Evolutionary conservation across 1,139 yeast species (phyloP).

Genomic region (Saccharomyces pastorianus): DNA sequence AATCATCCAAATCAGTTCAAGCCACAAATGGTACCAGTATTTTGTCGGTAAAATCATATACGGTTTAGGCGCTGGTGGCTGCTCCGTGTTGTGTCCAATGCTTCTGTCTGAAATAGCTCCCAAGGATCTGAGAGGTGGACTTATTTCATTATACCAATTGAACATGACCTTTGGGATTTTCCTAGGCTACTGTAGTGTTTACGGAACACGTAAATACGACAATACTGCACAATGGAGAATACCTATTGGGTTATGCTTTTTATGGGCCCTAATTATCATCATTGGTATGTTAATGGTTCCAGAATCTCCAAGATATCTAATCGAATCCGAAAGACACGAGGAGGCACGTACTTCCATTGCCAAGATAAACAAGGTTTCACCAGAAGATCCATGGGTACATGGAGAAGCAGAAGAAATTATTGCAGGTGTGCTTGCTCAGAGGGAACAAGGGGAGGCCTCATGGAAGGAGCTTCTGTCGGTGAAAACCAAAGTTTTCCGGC

Average conservation of each 20-base stretch:
- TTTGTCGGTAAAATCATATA: slow-evolving; percentile 52
- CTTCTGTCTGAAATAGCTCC: slow-evolving; percentile 58
- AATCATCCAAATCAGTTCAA: slow-evolving; percentile 49
- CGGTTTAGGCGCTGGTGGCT: slow-evolving; percentile 54
- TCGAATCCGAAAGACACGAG: slow-evolving; percentile 39
- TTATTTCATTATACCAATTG: slow-evolving; percentile 52
- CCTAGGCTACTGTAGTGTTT: slow-evolving; percentile 50
- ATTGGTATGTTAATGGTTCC: slow-evolving; percentile 53
- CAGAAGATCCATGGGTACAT: slow-evolving; percentile 28
- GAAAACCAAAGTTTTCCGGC: neutral
- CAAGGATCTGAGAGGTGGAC: slow-evolving; percentile 54
- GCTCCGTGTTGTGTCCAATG: slow-evolving; percentile 51
- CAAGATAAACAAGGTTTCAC: slow-evolving; percentile 37
- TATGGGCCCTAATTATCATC: slow-evolving; percentile 48
- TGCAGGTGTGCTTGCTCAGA: neutral
- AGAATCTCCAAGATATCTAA: slow-evolving; percentile 61
- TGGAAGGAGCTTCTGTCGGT: neutral
- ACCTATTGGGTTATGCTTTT: slow-evolving; percentile 46
- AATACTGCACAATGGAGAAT: slow-evolving; percentile 50
- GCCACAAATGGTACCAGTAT: slow-evolving; percentile 41
- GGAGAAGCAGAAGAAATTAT: neutral
- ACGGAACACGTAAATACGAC: slow-evolving; percentile 42
- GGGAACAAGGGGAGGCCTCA: neutral
- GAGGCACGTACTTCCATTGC: slow-evolving; percentile 41
- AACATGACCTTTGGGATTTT: slow-evolving; percentile 53